A percentile compares a stretch with the other conserved stretches of the same genome.
Evolutionary conservation across 1,139 yeast genomes (phyloP).

Genomic region (Scheffersomyces segobiensis): DNA sequence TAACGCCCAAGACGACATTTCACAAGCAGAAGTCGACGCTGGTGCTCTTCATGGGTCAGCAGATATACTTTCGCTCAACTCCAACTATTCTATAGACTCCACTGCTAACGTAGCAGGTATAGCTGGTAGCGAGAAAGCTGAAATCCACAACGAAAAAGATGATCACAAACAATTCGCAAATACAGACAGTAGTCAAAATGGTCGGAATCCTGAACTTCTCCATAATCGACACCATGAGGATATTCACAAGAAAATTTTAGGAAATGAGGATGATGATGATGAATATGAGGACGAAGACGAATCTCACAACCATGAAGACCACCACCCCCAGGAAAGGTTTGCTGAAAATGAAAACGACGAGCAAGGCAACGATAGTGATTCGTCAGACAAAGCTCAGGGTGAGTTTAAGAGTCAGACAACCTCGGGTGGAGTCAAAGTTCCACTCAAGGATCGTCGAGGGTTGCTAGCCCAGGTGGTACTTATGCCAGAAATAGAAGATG

Average conservation of each 20-base stretch:
- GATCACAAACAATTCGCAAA: too few species aligned
- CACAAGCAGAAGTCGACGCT: not conserved
- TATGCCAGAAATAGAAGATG: constrained; percentile 72
- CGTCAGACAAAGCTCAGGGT: not conserved
- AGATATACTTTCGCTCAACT: not conserved
- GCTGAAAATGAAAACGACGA: constrained; percentile 1
- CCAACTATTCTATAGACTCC: not conserved
- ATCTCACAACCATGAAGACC: not conserved
- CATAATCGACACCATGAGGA: too few species aligned
- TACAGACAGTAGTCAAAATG: not conserved
- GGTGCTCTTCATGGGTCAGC: not conserved
- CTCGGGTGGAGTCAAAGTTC: constrained; percentile 24
- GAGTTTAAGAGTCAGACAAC: constrained; percentile 11
- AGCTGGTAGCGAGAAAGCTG: not conserved
- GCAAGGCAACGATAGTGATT: not conserved
- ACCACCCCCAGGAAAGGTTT: constrained; percentile 1
- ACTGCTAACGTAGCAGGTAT: not conserved
- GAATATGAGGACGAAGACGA: not conserved
- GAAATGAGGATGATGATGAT: not conserved
- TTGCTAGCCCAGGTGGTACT: constrained; percentile 52
- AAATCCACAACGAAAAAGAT: not conserved
- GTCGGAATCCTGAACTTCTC: too few species aligned
- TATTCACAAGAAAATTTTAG: too few species aligned
- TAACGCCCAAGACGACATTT: not conserved
- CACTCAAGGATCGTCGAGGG: constrained; percentile 52